A percentile compares a stretch with the other conserved stretches of the same genome.
Conservation (phyloP, 2,329 filamentous ascomycete genomes). For the Polytolypa hystricis region DNA sequence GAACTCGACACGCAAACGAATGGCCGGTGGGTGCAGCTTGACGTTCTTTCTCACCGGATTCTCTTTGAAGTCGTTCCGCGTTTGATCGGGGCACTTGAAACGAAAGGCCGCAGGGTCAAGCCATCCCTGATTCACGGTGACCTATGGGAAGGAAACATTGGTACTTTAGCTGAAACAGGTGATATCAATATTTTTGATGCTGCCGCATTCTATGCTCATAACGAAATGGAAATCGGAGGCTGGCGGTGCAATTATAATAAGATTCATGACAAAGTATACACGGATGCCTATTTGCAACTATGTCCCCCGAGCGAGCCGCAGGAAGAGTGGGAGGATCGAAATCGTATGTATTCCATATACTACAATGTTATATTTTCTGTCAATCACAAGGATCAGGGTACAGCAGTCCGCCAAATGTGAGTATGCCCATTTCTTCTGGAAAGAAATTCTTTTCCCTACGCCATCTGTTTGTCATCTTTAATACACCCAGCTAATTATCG, state of each 20-base stretch:
- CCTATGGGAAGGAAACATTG: slow-evolving; percentile 33
- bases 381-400: slow-evolving; percentile 9
- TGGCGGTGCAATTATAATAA: background rate
- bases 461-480: too few species aligned
- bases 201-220: slow-evolving; percentile 30
- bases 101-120: slow-evolving; percentile 28
- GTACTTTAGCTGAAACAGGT: slow-evolving; percentile 20
- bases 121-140: slow-evolving; percentile 37
- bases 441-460: too few species aligned
- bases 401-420: slow-evolving; percentile 12
- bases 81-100: slow-evolving; percentile 34
- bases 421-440: slow-evolving; percentile 5
- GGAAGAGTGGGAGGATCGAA: slow-evolving; percentile 12
- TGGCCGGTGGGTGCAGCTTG: slow-evolving; percentile 14
- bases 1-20: slow-evolving; percentile 17
- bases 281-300: background rate
- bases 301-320: slow-evolving; percentile 9
- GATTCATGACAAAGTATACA: background rate
- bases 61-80: slow-evolving; percentile 37
- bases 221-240: slow-evolving; percentile 24
- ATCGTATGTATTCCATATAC: slow-evolving; percentile 12
- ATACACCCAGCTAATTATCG: too few species aligned
- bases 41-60: slow-evolving; percentile 16
- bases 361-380: slow-evolving; percentile 12
- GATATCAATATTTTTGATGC: slow-evolving; percentile 28